Percentiles rank a stretch among this genome's conserved stretches.
These are phyloP conservation scores for Mycena citricolor DNA, from an alignment of 1,284 basidiomycete genomes.

Conservation along the genomic window DNA sequence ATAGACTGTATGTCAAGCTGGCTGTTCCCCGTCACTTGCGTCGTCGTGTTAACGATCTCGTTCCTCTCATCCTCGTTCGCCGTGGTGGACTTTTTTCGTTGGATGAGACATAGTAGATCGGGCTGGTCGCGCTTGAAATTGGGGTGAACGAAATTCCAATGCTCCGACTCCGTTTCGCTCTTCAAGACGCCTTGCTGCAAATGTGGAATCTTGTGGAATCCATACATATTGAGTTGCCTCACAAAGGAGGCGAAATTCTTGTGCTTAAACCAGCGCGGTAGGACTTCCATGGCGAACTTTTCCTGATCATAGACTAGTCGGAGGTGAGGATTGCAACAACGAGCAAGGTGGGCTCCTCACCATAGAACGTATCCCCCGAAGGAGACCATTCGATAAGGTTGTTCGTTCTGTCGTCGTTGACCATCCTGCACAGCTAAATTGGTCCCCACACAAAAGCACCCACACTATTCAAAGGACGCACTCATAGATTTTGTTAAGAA, in stretches of 20 bases:
- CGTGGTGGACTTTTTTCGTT: constrained; percentile 43
- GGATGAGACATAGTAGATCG: constrained; percentile 87
- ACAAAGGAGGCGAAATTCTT: constrained; percentile 94
- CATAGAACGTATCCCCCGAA: constrained; percentile 87
- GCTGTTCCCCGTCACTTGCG: constrained; percentile 28
- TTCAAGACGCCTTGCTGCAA: constrained; percentile 92
- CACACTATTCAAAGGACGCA: constrained; percentile 38
- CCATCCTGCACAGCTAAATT: constrained; percentile 63
- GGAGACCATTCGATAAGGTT: constrained; percentile 90
- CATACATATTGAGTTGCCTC: constrained; percentile 97
- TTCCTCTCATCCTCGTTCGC: constrained; percentile 27
- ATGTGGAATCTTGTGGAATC: constrained; percentile 94
- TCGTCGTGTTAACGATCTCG: constrained; percentile 26
- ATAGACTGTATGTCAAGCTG: constrained; percentile 77
- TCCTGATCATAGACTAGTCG: constrained; percentile 87
- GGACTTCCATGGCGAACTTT: constrained; percentile 86
- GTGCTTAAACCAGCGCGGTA: constrained; percentile 96
- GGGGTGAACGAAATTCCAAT: constrained; percentile 93
- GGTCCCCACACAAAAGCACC: constrained; percentile 12
- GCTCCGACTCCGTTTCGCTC: constrained; percentile 79
- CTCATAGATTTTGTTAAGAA: constrained; percentile 92
- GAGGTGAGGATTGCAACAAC: constrained; percentile 10
- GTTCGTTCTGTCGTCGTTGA: constrained; percentile 81
- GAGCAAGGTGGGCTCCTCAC: constrained; percentile 41
- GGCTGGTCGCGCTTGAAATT: constrained; percentile 90